Base-by-base conservation (phyloP, 768 basidiomycete species). In the Kwoniella bestiolae region DNA sequence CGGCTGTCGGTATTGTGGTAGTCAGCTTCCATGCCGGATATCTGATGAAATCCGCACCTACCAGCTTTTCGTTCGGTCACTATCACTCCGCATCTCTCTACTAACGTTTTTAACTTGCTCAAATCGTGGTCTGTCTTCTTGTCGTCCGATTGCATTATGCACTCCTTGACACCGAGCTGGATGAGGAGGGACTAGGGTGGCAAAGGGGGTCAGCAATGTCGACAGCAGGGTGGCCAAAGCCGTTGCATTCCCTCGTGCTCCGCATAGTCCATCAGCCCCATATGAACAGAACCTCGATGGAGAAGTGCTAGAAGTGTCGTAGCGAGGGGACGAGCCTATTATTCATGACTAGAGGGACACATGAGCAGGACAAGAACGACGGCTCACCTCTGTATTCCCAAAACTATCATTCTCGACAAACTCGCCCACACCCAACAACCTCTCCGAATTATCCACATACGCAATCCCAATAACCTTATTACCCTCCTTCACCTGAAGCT, bases 81-180 rank as follows among this genome's bases (percentile, higher is more conserved):
- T 12, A 98, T 91, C 18, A 97, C 89, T 2, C 89, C 89, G 72
- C 94, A 97, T 14, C 95, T 85, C 63, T 97, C 95, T 46, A 98
- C 82, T 9, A 98, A 87, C 4, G 88, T 88, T 71, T 87, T 88
- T 41, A 97, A 83, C 80, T 95, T 96, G 69, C 88, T 88, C 35
- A 96, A 82, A 69, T 98, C 95, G 60, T 94, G 84, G 74, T 97
- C 93, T 0, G 70, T 68, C 55, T 63, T 47, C 47, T 76, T 79
- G 28, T 77, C 76, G 49, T 80, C 79, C 3, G 68, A 63, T 28
- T 74, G 90, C 84, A 98, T 83, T 59, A 98, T 85, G 3, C 92
- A 93, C 81, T 99, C 96, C 79, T 98, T 98, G n/a, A 93, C 91
- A 0, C 92, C 94, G 2, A 98, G 86, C 79, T 99, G 96, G 65